These are phyloP conservation scores for Jackrogersella minutella DNA, from an alignment of 495 filamentous ascomycete genomes.

Conservation along the genomic window DNA sequence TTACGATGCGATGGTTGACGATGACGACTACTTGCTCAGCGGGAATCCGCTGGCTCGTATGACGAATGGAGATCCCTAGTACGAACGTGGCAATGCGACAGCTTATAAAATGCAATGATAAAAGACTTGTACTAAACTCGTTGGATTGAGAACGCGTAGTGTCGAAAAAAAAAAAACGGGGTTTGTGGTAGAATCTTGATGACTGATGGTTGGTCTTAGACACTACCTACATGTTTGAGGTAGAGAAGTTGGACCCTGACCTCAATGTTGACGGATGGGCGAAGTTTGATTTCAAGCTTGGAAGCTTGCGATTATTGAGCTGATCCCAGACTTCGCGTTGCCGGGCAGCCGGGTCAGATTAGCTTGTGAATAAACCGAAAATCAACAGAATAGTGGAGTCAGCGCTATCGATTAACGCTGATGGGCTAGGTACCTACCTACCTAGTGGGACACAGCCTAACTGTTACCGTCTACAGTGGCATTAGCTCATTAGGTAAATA, in stretches of 20 bases:
- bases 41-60: conserved; percentile 16
- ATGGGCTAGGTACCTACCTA: too few relatives aligned
- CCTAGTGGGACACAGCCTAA: too few relatives aligned
- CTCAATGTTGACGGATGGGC: conserved; percentile 3
- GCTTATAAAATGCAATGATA: conserved; percentile 14
- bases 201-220: conserved; percentile 5
- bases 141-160: conserved; percentile 7
- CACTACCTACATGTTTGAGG: too few relatives aligned
- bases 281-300: conserved; percentile 13
- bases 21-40: conserved; percentile 1
- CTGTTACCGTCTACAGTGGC: too few relatives aligned
- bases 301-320: conserved; percentile 18
- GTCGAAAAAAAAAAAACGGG: too few relatives aligned
- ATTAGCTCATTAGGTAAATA: neutral
- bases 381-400: conserved; percentile 23
- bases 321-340: neutral
- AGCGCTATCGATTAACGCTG: neutral
- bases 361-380: neutral
- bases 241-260: conserved; percentile 21
- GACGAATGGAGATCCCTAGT: neutral
- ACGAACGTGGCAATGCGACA: conserved; percentile 25
- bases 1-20: too few relatives aligned
- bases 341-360: conserved; percentile 34
- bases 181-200: neutral
- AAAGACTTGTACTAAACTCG: conserved; percentile 5